A percentile compares a stretch with the other conserved stretches of the same genome.
Conservation (phyloP, 257 asterid species). For the Euphrasia confusa region DNA sequence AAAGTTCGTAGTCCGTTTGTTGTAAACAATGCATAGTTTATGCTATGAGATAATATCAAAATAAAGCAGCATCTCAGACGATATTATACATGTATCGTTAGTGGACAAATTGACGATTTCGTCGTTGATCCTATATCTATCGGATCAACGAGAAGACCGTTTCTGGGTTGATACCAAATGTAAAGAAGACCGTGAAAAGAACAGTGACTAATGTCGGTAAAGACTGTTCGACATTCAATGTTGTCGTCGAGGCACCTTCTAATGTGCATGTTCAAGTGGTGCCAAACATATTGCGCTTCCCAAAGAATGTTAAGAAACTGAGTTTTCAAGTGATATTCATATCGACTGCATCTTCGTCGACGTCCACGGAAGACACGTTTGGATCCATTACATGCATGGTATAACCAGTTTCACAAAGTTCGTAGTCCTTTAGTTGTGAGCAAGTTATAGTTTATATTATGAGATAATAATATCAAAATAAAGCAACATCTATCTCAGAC, state of each 20-base stretch:
- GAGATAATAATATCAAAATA: too few relatives aligned
- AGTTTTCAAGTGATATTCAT: constrained; percentile 24
- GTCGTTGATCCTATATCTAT: too few relatives aligned
- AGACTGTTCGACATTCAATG: constrained; percentile 40
- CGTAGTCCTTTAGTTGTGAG: too few relatives aligned
- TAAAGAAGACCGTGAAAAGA: constrained; percentile 32
- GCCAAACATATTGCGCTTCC: constrained; percentile 41
- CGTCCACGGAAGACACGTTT: too few relatives aligned
- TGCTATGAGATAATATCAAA: too few relatives aligned
- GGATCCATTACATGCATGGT: too few relatives aligned
- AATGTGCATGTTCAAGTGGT: constrained; percentile 36
- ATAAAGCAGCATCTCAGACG: too few relatives aligned
- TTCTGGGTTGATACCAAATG: constrained; percentile 20
- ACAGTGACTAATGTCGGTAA: constrained; percentile 42
- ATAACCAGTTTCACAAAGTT: too few relatives aligned
- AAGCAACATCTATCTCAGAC: neutral
- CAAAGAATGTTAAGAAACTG: constrained; percentile 19
- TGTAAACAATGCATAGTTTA: constrained; percentile 25
- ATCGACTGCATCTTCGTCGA: neutral
- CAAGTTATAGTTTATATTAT: too few relatives aligned
- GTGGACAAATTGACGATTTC: too few relatives aligned
- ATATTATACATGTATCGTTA: too few relatives aligned
- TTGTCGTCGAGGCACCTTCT: constrained; percentile 23
- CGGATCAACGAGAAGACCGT: too few relatives aligned
- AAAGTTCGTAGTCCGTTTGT: constrained; percentile 67